Evolutionary conservation across 805 yeast genomes (phyloP).

Genomic region (Barnettozyma vustinii): DNA sequence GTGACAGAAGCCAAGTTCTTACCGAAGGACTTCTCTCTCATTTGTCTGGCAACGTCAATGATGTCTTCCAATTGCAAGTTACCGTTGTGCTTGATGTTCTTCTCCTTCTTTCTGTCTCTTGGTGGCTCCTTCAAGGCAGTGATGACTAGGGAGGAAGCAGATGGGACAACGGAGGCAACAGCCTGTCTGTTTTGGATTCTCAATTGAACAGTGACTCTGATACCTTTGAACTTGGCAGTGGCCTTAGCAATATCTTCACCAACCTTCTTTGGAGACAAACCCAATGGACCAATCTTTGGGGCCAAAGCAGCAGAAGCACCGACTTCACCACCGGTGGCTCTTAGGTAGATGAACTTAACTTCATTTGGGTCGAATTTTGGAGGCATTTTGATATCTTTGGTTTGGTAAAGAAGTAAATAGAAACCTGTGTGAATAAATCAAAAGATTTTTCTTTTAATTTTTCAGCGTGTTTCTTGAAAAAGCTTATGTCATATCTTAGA

Average conservation of each 20-base stretch:
- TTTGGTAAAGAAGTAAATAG: constrained; percentile 4
- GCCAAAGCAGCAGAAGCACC: constrained; percentile 99
- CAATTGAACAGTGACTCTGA: constrained; percentile 97
- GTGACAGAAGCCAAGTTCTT: constrained; percentile 94
- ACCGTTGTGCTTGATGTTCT: constrained; percentile 99
- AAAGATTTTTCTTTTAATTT: constrained; percentile 3
- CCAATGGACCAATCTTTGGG: constrained; percentile 99
- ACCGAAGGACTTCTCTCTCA: constrained; percentile 97
- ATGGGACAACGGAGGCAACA: constrained; percentile 96
- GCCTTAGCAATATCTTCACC: constrained; percentile 99
- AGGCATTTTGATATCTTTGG: constrained; percentile 56
- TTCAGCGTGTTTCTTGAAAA: constrained; percentile 2
- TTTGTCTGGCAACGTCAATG: constrained; percentile 93
- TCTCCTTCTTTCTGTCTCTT: constrained; percentile 99
- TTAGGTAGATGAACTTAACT: constrained; percentile 96
- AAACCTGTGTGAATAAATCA: neutral
- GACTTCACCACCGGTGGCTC: constrained; percentile 99
- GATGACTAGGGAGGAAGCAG: constrained; percentile 98
- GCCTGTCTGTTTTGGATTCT: constrained; percentile 99
- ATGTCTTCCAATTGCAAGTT: constrained; percentile 96
- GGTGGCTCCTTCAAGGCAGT: constrained; percentile 99
- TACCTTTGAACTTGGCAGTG: constrained; percentile 98
- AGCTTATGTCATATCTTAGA: constrained; percentile 1
- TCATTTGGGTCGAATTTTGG: constrained; percentile 98
- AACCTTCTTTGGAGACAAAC: constrained; percentile 99